Evolutionary conservation across 257 asterid genomes (phyloP).

Genomic region (Ocimum tenuiflorum): DNA sequence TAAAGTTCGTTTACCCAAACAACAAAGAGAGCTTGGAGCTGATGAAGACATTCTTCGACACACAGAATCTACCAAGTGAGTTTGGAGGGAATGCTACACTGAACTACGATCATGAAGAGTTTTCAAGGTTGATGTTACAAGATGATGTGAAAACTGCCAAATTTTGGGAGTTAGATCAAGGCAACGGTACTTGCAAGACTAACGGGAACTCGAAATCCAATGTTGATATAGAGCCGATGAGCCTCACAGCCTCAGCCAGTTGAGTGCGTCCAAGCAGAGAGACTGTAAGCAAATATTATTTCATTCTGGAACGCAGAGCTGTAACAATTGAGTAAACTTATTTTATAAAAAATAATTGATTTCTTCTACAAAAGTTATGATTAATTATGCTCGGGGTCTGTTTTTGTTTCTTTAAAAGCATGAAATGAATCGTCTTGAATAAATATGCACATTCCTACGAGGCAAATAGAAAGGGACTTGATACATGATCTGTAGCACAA

Average conservation of each 20-base stretch:
- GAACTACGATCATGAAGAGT: constrained; percentile 65
- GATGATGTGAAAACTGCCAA: constrained; percentile 66
- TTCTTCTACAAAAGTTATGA: neutral
- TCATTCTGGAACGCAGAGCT: neutral
- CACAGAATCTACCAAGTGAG: constrained; percentile 71
- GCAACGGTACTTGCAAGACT: neutral
- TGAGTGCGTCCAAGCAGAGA: neutral
- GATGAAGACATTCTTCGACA: constrained; percentile 60
- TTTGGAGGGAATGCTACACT: constrained; percentile 77
- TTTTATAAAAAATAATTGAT: neutral
- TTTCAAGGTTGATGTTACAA: constrained; percentile 61
- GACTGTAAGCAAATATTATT: neutral
- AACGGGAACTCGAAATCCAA: constrained; percentile 10
- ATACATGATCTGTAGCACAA: no score
- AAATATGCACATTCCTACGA: no score
- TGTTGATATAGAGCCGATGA: constrained; percentile 17
- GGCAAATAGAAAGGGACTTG: no score
- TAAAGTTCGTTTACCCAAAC: constrained; percentile 62
- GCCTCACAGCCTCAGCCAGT: constrained; percentile 32
- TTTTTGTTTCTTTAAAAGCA: neutral
- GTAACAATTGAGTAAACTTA: neutral
- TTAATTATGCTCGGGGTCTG: neutral
- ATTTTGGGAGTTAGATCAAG: constrained; percentile 49
- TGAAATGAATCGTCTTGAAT: neutral
- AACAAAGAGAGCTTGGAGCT: constrained; percentile 55